phyloP scores from a whole-genome alignment of 768 basidiomycete species.

The Kwoniella bestiolae region DNA sequence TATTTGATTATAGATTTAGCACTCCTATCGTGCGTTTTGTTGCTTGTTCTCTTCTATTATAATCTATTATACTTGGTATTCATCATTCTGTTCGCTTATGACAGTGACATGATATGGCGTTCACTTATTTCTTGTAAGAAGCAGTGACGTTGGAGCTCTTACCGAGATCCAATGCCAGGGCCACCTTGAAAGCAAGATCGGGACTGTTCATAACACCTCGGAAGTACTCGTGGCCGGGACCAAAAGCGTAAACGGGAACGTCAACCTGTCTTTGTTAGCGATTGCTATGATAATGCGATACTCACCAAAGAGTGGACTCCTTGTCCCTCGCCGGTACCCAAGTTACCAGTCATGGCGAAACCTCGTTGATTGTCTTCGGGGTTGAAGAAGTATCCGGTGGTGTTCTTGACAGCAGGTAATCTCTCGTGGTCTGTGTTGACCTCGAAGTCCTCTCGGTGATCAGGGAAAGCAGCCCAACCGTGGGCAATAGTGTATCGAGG shows the following conservation, averaged over 20 bases:
- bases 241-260: constrained; percentile 56
- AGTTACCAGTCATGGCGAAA: constrained; percentile 56
- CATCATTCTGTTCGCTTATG: background rate
- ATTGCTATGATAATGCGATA: background rate
- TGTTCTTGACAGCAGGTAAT: constrained; percentile 46
- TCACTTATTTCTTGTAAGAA: constrained; percentile 27
- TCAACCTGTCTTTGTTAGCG: constrained; percentile 38
- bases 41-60: too few relatives aligned
- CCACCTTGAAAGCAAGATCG: constrained; percentile 57
- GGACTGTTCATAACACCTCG: constrained; percentile 51
- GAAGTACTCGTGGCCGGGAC: constrained; percentile 56
- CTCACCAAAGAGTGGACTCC: constrained; percentile 56
- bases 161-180: constrained; percentile 54
- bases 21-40: too few relatives aligned
- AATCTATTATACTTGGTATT: background rate
- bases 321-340: constrained; percentile 47
- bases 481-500: constrained; percentile 57
- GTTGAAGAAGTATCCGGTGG: constrained; percentile 52
- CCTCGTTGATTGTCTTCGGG: constrained; percentile 53
- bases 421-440: constrained; percentile 46
- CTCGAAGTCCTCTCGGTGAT: constrained; percentile 49
- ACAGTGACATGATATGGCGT: too few relatives aligned
- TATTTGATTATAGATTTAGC: too few relatives aligned
- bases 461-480: constrained; percentile 48
- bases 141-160: constrained; percentile 37